Base-by-base conservation (phyloP, 2,329 filamentous ascomycete species). In the Hypoxylon sp. region DNA sequence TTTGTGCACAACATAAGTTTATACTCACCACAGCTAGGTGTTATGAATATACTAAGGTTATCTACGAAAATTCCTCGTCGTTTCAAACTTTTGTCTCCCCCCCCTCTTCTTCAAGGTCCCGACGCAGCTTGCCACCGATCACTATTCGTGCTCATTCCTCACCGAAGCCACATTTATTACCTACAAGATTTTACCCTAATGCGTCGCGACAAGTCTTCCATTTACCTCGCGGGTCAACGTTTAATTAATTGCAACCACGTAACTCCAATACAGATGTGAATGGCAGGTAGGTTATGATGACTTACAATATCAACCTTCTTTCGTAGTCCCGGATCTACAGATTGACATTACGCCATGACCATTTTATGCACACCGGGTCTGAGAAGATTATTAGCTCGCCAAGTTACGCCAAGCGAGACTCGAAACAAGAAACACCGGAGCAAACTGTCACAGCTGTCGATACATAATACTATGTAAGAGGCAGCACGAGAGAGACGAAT, bases 361-460 rank as follows among this genome's bases (percentile, higher is more conserved):
- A 62, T 34, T 38, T 68, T 68, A 67, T 67, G 64, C 63, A 69
- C 23, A 19, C 43, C 46, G 36, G 43, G 43, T 41, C 46, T 55
- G 21, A 58, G 48, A 23, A 36, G 58, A 55, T 57, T 25, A 52
- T 49, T 38, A 14, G 51, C 28, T 49, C 43, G 71, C 71, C 71
- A 73, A 73, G 69, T 43, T 58, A 69, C 71, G 71, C 71, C 71
- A 73, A 73, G 69, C 51, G 57, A 36, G 55, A 49, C 55, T 63
- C 65, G 69, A 73, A 72, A 73, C 71, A 66, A 68, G 65, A 70
- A 72, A 73, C 65, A 68, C 51, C 50, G 57, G 58, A 43, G 21
- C 61, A 65, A 61, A 66, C 49, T 14, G 48, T 32, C 14, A 55
- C 43, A 63, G 41, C 36, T 25, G 34, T 49, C 52, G 36, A 41